A percentile compares a stretch with the other conserved stretches of the same genome.
Evolutionary conservation across 495 filamentous ascomycete species (phyloP).

Genomic region (Collariella sp.): DNA sequence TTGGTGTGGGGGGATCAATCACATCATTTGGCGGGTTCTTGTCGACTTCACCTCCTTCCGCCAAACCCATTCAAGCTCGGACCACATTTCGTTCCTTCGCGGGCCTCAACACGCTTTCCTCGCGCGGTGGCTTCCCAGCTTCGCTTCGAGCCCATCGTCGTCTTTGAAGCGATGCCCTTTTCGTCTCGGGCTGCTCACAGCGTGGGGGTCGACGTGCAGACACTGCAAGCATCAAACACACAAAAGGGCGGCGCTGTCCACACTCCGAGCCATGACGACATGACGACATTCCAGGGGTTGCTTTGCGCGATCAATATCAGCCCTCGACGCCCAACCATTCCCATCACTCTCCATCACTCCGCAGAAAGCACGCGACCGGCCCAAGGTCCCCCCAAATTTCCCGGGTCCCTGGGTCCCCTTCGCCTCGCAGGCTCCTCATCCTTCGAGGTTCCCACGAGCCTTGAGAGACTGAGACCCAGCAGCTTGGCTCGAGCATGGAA

Average conservation of each 20-base stretch:
- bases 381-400: neutral
- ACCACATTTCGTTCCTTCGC: too few relatives aligned
- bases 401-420: too few relatives aligned
- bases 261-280: slow-evolving; percentile 16
- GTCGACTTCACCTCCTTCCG: neutral
- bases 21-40: slow-evolving; percentile 1
- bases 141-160: neutral
- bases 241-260: slow-evolving; percentile 11
- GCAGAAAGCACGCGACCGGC: neutral
- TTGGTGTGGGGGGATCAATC: neutral
- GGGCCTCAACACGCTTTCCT: neutral
- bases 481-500: neutral
- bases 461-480: too few relatives aligned
- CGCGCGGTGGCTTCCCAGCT: neutral
- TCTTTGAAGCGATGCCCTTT: neutral
- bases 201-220: slow-evolving; percentile 5
- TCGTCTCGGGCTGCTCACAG: neutral
- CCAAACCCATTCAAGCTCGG: neutral
- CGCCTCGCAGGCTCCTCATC: too few relatives aligned
- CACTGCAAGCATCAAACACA: neutral
- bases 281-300: slow-evolving; percentile 20
- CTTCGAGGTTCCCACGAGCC: neutral
- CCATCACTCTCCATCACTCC: neutral
- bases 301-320: slow-evolving; percentile 16
- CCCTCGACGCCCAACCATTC: slow-evolving; percentile 9